Percentiles rank a stretch among this genome's conserved stretches.
phyloP scores from a whole-genome alignment of 805 yeast genomes.

The Cyberlindnera petersonii region DNA sequence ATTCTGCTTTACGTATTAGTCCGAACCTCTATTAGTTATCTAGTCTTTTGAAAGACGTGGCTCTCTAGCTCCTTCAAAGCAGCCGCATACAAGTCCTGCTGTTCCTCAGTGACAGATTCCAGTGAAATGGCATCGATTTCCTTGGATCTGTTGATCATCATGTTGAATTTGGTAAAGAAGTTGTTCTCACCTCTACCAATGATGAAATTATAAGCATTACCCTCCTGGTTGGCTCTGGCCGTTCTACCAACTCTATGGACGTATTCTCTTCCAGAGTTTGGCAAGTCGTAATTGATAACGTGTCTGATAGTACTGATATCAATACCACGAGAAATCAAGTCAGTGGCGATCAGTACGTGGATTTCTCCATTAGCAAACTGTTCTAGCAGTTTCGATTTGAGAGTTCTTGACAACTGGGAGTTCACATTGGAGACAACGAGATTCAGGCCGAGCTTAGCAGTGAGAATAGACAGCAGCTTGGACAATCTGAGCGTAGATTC shows the following conservation, averaged over 20 bases:
- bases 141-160: conserved; percentile 49
- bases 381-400: conserved; percentile 54
- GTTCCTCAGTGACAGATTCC: conserved; percentile 19
- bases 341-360: conserved; percentile 70
- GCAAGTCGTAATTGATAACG: conserved; percentile 89
- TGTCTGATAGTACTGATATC: conserved; percentile 66
- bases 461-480: conserved; percentile 48
- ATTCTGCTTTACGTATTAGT: conserved; percentile 9
- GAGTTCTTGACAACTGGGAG: conserved; percentile 49
- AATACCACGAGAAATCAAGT: conserved; percentile 93
- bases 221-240: conserved; percentile 83
- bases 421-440: conserved; percentile 46
- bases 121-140: conserved; percentile 34
- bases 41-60: conserved; percentile 31
- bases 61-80: conserved; percentile 42
- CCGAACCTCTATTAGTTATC: conserved; percentile 3
- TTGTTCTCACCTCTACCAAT: conserved; percentile 74
- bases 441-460: conserved; percentile 20
- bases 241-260: conserved; percentile 97
- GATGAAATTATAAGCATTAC: conserved; percentile 71
- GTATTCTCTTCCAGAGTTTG: conserved; percentile 84
- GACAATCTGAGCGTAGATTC: conserved; percentile 84
- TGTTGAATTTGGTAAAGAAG: conserved; percentile 51
- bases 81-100: conserved; percentile 38
- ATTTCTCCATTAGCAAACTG: conserved; percentile 54